A percentile compares a stretch with the other conserved stretches of the same genome.
Evolutionary conservation across 352 stramenopile genomes (phyloP).

Genomic region (Phytophthora litchii): DNA sequence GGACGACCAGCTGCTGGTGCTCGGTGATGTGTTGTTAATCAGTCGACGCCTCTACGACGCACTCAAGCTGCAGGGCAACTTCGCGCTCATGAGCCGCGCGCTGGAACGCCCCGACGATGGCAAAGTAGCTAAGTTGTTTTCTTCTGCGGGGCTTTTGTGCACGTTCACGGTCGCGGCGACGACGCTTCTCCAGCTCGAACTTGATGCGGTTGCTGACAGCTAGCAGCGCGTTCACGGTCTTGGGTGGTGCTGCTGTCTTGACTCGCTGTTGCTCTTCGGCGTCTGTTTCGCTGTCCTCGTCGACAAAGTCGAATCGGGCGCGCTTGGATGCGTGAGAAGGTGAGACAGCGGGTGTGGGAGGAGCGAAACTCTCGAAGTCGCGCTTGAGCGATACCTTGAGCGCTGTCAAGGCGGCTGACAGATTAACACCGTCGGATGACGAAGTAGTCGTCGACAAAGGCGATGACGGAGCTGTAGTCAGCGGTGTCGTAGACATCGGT

Average conservation of each 20-base stretch:
- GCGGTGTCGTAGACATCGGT: constrained; percentile 10
- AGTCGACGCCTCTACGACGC: constrained; percentile 39
- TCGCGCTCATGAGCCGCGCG: constrained; percentile 73
- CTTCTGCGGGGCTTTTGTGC: constrained; percentile 54
- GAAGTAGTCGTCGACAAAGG: constrained; percentile 4
- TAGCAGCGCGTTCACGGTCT: constrained; percentile 58
- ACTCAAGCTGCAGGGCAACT: constrained; percentile 46
- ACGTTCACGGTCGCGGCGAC: constrained; percentile 54
- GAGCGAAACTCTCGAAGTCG: constrained; percentile 71
- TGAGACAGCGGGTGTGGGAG: constrained; percentile 73
- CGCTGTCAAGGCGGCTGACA: constrained; percentile 61
- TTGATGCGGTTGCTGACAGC: constrained; percentile 78
- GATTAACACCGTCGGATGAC: constrained; percentile 47
- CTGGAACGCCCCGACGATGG: constrained; percentile 82
- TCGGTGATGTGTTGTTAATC: constrained; percentile 26
- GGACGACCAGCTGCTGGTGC: constrained; percentile 28
- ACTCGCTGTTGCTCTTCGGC: constrained; percentile 33
- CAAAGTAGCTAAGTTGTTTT: constrained; percentile 81
- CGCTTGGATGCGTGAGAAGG: constrained; percentile 65
- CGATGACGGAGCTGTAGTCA: constrained; percentile 6
- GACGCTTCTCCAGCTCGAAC: constrained; percentile 71
- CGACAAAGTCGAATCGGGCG: constrained; percentile 60
- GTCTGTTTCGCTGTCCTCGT: constrained; percentile 26
- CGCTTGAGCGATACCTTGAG: constrained; percentile 82
- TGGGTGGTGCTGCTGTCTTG: constrained; percentile 30